These are phyloP conservation scores for Colletotrichum siamense DNA, from an alignment of 2,329 filamentous ascomycete species.

Conservation along the genomic window DNA sequence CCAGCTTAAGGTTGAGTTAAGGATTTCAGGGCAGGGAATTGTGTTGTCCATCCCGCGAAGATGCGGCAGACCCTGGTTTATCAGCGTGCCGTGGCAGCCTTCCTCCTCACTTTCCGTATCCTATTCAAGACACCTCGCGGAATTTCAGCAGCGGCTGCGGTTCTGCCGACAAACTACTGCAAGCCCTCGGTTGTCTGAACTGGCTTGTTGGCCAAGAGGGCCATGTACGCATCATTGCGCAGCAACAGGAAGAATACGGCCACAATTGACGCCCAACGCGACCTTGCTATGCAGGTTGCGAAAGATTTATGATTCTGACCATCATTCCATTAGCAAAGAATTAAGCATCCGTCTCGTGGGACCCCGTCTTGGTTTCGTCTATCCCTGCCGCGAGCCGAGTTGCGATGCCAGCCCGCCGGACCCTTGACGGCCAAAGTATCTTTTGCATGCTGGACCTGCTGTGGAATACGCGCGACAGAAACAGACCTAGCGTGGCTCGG, in stretches of 20 bases:
- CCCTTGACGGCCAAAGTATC: not conserved
- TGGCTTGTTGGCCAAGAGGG: not conserved
- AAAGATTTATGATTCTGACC: not conserved
- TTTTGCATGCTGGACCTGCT: not conserved
- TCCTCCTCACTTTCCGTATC: not conserved
- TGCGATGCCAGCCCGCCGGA: not conserved
- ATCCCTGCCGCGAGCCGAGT: not conserved
- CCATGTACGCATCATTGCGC: not conserved
- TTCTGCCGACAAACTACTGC: not conserved
- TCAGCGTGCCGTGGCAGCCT: not conserved
- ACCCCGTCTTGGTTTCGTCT: not conserved
- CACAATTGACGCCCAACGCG: not conserved
- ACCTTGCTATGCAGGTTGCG: not conserved
- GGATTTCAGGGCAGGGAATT: not conserved
- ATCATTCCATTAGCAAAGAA: not conserved
- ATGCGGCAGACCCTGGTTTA: not conserved
- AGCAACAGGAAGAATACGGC: not conserved
- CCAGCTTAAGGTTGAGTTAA: not conserved
- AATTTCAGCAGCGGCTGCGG: not conserved
- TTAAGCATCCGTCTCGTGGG: not conserved
- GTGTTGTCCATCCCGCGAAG: not conserved
- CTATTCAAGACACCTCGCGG: not conserved
- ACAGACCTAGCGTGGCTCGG: not conserved
- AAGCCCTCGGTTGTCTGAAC: not conserved
- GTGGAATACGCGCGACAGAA: not conserved